phyloP scores from a whole-genome alignment of 257 asterid genomes.

The Fraxinus cuspidata region DNA sequence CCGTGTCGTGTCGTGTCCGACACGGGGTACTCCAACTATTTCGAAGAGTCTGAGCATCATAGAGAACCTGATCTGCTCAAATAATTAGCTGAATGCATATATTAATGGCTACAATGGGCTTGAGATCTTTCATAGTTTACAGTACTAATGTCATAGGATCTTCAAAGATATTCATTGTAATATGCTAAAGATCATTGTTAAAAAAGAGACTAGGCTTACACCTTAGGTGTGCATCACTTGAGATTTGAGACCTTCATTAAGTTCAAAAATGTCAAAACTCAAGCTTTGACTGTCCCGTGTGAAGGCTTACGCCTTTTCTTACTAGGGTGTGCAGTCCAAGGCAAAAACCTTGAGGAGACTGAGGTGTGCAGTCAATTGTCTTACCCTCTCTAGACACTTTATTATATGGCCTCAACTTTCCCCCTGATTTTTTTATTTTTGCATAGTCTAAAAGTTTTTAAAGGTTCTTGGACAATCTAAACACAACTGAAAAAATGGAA shows the following conservation, averaged over 20 bases:
- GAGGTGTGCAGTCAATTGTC: background rate
- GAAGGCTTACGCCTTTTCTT: background rate
- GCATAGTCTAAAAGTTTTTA: too few species aligned
- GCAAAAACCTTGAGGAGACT: background rate
- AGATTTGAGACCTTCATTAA: background rate
- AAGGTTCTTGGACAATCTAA: too few species aligned
- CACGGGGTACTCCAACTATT: too few species aligned
- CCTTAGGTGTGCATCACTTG: background rate
- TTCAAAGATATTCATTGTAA: background rate
- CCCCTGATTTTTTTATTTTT: too few species aligned
- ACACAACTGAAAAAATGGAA: too few species aligned
- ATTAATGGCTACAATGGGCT: background rate
- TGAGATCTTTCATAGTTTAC: background rate
- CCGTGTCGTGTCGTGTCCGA: too few species aligned
- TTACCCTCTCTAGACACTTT: background rate
- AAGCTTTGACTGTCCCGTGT: background rate
- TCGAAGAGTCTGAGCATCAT: too few species aligned
- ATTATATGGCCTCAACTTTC: background rate
- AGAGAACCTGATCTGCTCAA: background rate
- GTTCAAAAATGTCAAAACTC: background rate
- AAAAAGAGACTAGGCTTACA: background rate
- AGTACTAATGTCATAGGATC: background rate
- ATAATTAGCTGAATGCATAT: background rate
- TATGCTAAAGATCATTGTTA: background rate
- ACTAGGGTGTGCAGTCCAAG: background rate